Conservation (phyloP, 2,329 filamentous ascomycete genomes). For the Pseudocercospora macadamiae region DNA sequence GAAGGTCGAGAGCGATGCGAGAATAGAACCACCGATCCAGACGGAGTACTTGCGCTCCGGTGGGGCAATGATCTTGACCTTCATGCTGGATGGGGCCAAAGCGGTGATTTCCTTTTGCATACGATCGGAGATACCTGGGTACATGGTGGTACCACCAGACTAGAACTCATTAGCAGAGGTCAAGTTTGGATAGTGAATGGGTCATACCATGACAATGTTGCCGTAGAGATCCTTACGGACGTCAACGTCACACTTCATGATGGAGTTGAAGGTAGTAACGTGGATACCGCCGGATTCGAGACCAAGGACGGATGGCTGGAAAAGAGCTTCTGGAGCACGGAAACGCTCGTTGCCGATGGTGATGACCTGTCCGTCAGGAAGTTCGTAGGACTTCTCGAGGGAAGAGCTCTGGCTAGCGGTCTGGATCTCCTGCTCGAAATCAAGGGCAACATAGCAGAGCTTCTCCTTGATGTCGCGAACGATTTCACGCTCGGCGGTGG, state of each 20-base stretch:
- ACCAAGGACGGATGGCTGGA: conserved; percentile 98
- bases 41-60: conserved; percentile 99
- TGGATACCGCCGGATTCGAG: conserved; percentile 99
- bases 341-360: conserved; percentile 99
- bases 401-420: conserved; percentile 97
- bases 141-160: conserved; percentile 99
- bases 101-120: conserved; percentile 99
- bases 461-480: conserved; percentile 99
- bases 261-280: conserved; percentile 99
- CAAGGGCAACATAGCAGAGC: conserved; percentile 99
- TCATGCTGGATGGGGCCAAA: conserved; percentile 99
- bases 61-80: conserved; percentile 99
- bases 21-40: conserved; percentile 99
- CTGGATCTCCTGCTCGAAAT: conserved; percentile 99
- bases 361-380: conserved; percentile 99
- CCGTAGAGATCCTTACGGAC: conserved; percentile 99
- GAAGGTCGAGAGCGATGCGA: conserved; percentile 99
- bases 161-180: conserved; percentile 50
- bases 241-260: conserved; percentile 99
- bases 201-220: conserved; percentile 99
- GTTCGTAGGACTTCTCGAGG: conserved; percentile 99
- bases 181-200: neutral
- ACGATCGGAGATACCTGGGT: conserved; percentile 99
- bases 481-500: conserved; percentile 99
- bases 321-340: conserved; percentile 98